Evolutionary conservation across 257 asterid genomes (phyloP), one percentile per base, ranked within the genome.

Genomic region (Penstemon newberryi): DNA sequence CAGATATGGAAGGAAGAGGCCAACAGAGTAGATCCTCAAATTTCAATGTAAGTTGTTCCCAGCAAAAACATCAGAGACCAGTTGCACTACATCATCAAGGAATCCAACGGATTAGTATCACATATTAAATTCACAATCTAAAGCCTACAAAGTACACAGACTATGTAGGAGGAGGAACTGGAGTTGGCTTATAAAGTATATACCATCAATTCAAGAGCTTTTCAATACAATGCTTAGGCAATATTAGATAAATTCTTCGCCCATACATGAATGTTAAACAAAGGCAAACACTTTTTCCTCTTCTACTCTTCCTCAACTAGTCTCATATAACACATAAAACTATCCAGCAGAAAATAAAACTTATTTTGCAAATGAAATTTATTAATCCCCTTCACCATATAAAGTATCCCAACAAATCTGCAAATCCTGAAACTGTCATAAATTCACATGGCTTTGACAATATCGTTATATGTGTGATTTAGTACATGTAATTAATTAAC

Each of bases 1-100:
- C 77, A 55, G 75, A 75, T 66, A 54, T 62, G 70, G 81, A 75
- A 58, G 63, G 56, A 9, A 33, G 10, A 40, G 60, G 61, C 61
- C 18, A 10, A 40, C 42, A 38, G 71, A 11, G 38, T 37, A 18
- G 44, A 63, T 63, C 70, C 70, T 63, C 69, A 56, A 49, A 62
- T 4, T 13, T 46, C 57, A 53, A 49, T n/a, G 68, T 5, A 66
- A 63, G 5, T 8, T 12, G 4, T 62, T 37, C 54, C 65, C 37
- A 8, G 42, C 40, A 12, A 41, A 68, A 15, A 36, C 63, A 74
- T 54, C 56, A 63, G 41, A 55, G 18, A 36, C 43, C 12, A n/a
- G 42, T 60, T 36, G 70, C 65, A 19, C 79, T 69, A 36, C 75
- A 56, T 9, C 42, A 51, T 36, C 13, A 42, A 56, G 45, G 12